Conservation (phyloP, 2,329 filamentous ascomycete genomes). For the Fusarium phyllophilum region DNA sequence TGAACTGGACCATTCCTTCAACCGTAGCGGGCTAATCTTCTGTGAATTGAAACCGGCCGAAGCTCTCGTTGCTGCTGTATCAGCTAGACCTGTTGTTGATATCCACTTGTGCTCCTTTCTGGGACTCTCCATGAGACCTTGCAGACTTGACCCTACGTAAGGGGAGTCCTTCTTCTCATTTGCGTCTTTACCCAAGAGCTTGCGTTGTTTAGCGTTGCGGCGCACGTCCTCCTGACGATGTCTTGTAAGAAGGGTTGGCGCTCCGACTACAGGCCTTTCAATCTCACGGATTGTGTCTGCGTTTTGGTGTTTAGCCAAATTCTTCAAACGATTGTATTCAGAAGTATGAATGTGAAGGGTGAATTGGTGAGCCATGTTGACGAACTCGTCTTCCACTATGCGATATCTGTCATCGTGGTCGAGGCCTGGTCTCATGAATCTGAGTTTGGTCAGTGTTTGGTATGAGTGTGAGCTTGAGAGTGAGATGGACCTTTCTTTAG, state of each 20-base stretch:
- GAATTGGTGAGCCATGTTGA: conserved; percentile 73
- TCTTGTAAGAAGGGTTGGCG: conserved; percentile 43
- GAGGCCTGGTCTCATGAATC: conserved; percentile 72
- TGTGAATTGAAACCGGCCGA: conserved; percentile 43
- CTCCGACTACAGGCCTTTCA: conserved; percentile 61
- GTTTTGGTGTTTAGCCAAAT: conserved; percentile 64
- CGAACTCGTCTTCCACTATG: conserved; percentile 87
- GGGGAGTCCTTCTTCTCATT: conserved; percentile 23
- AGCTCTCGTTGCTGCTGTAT: conserved; percentile 39
- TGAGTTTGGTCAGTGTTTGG: conserved; percentile 40
- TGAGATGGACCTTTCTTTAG: conserved; percentile 54
- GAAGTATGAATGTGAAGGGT: conserved; percentile 81
- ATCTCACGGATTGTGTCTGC: conserved; percentile 62
- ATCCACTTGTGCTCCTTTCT: conserved; percentile 47
- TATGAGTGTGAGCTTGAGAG: not conserved
- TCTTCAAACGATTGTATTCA: conserved; percentile 77
- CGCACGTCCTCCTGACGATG: conserved; percentile 34
- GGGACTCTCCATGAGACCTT: conserved; percentile 57
- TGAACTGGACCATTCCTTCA: not conserved
- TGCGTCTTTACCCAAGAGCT: conserved; percentile 14
- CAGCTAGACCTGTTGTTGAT: conserved; percentile 36
- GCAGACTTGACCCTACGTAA: conserved; percentile 49
- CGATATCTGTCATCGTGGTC: conserved; percentile 77
- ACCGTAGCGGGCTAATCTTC: conserved; percentile 24
- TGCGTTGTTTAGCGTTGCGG: conserved; percentile 42